Conservation (phyloP, 1,139 yeast species). For the Geotrichum klebahnii region DNA sequence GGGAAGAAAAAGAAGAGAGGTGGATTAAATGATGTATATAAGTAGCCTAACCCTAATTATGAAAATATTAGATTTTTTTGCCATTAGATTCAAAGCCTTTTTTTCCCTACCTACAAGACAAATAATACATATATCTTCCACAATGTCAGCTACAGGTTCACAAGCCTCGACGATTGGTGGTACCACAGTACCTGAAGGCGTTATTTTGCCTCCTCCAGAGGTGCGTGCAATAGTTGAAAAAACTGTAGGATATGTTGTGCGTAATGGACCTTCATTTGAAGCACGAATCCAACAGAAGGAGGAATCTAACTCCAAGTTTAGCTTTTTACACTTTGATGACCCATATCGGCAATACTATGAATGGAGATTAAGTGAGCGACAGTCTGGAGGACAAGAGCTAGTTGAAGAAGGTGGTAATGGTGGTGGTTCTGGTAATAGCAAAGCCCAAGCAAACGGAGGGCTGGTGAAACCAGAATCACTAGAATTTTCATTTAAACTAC, state of each 20-base stretch:
- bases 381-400: slow-evolving; percentile 28
- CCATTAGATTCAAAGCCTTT: slow-evolving; percentile 10
- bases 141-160: neutral
- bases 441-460: slow-evolving; percentile 23
- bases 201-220: slow-evolving; percentile 56
- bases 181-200: slow-evolving; percentile 41
- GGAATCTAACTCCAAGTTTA: slow-evolving; percentile 52
- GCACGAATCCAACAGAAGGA: slow-evolving; percentile 51
- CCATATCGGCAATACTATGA: slow-evolving; percentile 57
- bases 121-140: neutral
- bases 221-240: slow-evolving; percentile 56
- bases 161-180: slow-evolving; percentile 11
- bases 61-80: neutral
- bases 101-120: neutral
- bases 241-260: slow-evolving; percentile 64
- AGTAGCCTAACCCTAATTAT: neutral
- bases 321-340: slow-evolving; percentile 54
- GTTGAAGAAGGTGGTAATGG: slow-evolving; percentile 12
- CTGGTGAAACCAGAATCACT: slow-evolving; percentile 42
- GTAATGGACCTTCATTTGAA: slow-evolving; percentile 68
- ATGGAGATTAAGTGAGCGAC: slow-evolving; percentile 39
- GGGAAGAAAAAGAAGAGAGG: too few relatives aligned
- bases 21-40: too few relatives aligned
- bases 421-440: slow-evolving; percentile 7
- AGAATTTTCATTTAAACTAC: slow-evolving; percentile 48